Percentiles rank a stretch among this genome's conserved stretches.
Evolutionary conservation across 352 stramenopile genomes (phyloP).

Genomic region (Phytophthora aleatoria): DNA sequence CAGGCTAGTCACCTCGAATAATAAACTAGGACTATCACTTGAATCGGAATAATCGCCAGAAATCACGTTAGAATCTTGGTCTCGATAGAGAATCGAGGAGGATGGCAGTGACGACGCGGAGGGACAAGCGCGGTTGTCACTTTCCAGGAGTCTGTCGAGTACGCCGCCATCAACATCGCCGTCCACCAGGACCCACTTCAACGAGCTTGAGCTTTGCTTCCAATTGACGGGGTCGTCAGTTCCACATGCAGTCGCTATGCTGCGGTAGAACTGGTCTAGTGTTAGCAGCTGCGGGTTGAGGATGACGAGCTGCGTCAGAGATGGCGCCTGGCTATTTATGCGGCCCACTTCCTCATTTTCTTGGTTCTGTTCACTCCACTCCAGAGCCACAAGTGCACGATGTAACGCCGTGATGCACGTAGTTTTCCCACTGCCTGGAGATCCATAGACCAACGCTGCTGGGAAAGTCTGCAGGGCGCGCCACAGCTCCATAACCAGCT

Average conservation of each 20-base stretch:
- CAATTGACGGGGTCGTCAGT: neutral
- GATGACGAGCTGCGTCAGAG: conserved; percentile 33
- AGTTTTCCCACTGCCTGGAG: conserved; percentile 47
- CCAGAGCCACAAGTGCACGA: conserved; percentile 50
- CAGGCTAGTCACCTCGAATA: conserved; percentile 33
- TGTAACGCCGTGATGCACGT: conserved; percentile 56
- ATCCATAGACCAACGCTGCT: conserved; percentile 46
- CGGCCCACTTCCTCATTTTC: conserved; percentile 14
- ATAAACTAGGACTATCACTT: conserved; percentile 9
- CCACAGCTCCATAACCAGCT: conserved; percentile 48
- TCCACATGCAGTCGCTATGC: conserved; percentile 14
- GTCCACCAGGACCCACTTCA: conserved; percentile 43
- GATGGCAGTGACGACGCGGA: conserved; percentile 17
- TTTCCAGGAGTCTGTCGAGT: conserved; percentile 37
- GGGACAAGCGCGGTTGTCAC: conserved; percentile 17
- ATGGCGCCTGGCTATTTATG: neutral
- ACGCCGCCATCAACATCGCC: conserved; percentile 28
- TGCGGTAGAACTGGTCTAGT: conserved; percentile 41
- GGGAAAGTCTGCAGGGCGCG: conserved; percentile 33
- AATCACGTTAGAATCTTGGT: conserved; percentile 4
- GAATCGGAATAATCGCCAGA: conserved; percentile 12
- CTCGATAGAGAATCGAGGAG: conserved; percentile 20
- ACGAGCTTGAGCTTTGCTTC: neutral
- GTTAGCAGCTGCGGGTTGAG: conserved; percentile 40
- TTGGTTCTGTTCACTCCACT: conserved; percentile 36